Evolutionary conservation across 176 grass and related monocot species (phyloP).

Genomic region (Oryza meyeriana): DNA sequence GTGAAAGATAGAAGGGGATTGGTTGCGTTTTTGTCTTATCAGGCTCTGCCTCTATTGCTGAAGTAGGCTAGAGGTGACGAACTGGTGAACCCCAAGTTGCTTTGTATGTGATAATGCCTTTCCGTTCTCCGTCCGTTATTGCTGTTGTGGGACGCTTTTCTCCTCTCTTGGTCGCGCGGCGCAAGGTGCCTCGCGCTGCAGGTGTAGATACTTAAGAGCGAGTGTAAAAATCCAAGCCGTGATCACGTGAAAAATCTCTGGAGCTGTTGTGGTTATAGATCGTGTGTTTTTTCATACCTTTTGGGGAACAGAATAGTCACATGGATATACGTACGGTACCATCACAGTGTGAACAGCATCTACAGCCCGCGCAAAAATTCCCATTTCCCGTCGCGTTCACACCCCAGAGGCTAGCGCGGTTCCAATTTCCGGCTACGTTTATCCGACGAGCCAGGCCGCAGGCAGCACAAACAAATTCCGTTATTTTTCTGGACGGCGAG

Average conservation of each 20-base stretch:
- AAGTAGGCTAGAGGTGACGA: background rate
- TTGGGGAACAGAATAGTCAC: background rate
- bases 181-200: background rate
- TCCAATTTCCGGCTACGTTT: background rate
- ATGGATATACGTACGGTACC: background rate
- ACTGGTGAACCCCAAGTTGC: too few relatives aligned
- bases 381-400: constrained; percentile 21
- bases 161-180: background rate
- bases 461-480: background rate
- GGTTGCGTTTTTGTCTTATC: background rate
- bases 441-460: background rate
- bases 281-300: background rate
- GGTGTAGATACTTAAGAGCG: too few relatives aligned
- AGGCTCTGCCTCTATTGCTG: background rate
- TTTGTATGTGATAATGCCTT: background rate
- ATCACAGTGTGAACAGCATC: constrained; percentile 45
- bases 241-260: background rate
- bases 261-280: background rate
- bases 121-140: background rate
- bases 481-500: constrained; percentile 28
- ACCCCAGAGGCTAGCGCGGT: background rate
- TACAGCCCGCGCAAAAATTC: background rate
- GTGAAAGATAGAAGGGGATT: background rate
- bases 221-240: background rate
- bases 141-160: background rate